Conservation (phyloP, 805 yeast genomes). For the Saturnispora besseyi region DNA sequence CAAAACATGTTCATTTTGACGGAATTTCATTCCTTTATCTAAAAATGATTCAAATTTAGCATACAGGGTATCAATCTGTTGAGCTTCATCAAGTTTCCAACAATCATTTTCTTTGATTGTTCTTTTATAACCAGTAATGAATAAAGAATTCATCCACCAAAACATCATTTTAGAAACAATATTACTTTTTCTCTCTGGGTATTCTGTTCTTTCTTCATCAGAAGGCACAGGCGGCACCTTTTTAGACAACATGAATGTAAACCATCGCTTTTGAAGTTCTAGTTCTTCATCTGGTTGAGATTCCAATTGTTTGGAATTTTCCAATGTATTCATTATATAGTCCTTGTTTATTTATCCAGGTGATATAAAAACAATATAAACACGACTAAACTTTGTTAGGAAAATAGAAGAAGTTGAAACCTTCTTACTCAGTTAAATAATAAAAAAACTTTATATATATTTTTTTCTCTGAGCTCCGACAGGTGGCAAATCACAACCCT, state of each 20-base stretch:
- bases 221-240: constrained; percentile 42
- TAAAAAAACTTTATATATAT: too few species aligned
- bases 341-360: too few species aligned
- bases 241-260: constrained; percentile 42
- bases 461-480: too few species aligned
- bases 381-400: too few species aligned
- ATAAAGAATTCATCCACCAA: constrained; percentile 60
- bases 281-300: constrained; percentile 4
- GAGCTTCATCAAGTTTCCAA: constrained; percentile 35
- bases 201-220: constrained; percentile 41
- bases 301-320: constrained; percentile 2
- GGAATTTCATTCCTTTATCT: constrained; percentile 21
- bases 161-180: constrained; percentile 40
- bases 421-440: too few species aligned
- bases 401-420: too few species aligned
- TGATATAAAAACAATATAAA: too few species aligned
- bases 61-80: constrained; percentile 35
- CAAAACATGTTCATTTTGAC: constrained; percentile 13
- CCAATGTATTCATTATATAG: background rate
- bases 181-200: constrained; percentile 39
- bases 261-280: constrained; percentile 35
- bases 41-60: constrained; percentile 29
- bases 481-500: too few species aligned
- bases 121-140: constrained; percentile 62
- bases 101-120: constrained; percentile 60